These are phyloP conservation scores for Eucalyptus erythrocorys DNA, from an alignment of 345 rosid species.

Conservation along the genomic window DNA sequence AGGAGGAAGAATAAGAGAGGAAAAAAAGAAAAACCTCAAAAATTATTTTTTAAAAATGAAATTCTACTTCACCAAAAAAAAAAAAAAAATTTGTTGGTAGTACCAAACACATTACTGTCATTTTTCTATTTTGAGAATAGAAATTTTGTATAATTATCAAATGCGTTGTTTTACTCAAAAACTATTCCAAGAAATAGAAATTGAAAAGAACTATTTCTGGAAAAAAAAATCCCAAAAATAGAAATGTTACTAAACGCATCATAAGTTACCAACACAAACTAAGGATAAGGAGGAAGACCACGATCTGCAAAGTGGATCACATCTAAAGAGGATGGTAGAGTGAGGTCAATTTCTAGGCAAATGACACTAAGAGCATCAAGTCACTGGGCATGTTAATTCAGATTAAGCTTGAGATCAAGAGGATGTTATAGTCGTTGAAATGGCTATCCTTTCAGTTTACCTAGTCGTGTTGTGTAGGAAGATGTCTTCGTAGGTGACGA, in stretches of 20 bases:
- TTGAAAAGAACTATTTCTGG: too few relatives aligned
- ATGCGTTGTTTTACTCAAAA: fast-evolving
- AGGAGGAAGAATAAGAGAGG: too few relatives aligned
- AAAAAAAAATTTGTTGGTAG: too few relatives aligned
- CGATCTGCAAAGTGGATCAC: background rate
- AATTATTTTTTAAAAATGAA: too few relatives aligned
- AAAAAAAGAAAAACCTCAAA: too few relatives aligned
- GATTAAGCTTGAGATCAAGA: background rate
- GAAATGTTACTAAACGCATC: fast-evolving
- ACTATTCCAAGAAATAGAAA: fast-evolving
- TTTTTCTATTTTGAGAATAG: fast-evolving
- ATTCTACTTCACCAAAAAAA: fast-evolving
- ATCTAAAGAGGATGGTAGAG: background rate
- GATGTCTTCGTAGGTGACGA: background rate
- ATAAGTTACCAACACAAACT: background rate
- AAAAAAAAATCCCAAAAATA: fast-evolving
- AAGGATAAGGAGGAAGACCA: background rate
- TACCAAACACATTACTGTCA: fast-evolving
- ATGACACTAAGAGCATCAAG: background rate
- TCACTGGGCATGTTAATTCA: background rate
- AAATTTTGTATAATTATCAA: fast-evolving
- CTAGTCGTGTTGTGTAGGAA: background rate
- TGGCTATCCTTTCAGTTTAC: background rate
- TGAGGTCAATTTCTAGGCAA: background rate
- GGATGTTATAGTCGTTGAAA: background rate